Evolutionary conservation across 768 basidiomycete species (phyloP), one percentile per base, ranked within the genome.

Genomic region (Leucosporidium creatinivorum): DNA sequence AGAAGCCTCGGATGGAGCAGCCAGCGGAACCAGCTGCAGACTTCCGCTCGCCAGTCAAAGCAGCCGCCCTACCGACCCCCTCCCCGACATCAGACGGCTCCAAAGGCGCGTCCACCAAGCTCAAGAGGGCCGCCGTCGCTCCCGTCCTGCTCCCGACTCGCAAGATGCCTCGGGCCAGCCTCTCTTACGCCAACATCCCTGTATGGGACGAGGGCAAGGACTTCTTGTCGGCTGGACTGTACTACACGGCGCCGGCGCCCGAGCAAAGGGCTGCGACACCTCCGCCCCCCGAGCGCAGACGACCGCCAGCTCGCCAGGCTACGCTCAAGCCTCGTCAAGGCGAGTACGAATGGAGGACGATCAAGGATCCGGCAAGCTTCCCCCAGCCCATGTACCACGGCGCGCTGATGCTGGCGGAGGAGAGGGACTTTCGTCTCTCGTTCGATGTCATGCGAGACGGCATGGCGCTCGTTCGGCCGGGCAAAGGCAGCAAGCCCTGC

Each of bases 381-480:
- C 66, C 69, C 0, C 66, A 60, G n/a, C 69, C 69, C 19, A 44
- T 64, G 6, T 31, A 58, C 31, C 48, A 64, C 39, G 69, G 59
- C 44, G 50, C 30, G 28, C 61, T 60, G 8, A 39, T 70, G 8
- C 23, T 67, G 54, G 60, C 50, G 3, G 44, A 54, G n/a, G 61
- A 67, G 36, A n/a, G 51, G 10, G 67, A 48, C 60, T 61, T 61
- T 21, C 12, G 61, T 44, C 57, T 68, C 17, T 63, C 66, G 30
- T 71, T 49, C 63, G 61, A 67, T 15, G 59, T 71, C 52, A 19
- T 59, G 17, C 49, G 66, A 39, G 69, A 71, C 39, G 62, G 49
- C 8, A 62, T 13, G 63, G 50, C 28, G 51, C 48, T 31, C 59
- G 66, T 25, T 33, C 21, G 25, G 39, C 19, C 31, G 28, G 19